Evolutionary conservation across 306 rosid genomes (phyloP), one percentile per base, ranked within the genome.

Genomic region (Cicer yamashitae): DNA sequence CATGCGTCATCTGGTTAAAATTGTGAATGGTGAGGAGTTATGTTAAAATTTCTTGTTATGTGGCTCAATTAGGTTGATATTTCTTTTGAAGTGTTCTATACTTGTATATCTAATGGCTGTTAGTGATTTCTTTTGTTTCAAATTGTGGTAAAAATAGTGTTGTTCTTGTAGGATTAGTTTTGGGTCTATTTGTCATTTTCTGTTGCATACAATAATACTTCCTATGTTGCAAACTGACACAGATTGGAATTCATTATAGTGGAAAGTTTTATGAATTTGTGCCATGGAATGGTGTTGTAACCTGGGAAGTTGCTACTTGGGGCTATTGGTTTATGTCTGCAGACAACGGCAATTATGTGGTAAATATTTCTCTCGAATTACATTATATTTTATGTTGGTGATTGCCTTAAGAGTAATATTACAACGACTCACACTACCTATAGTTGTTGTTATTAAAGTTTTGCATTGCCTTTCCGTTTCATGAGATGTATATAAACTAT

Each of bases 291-390:
- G 93, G 97, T 76, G 72, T 44, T 81, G 87, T 94, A 39, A 77
- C 70, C 72, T 94, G 97, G 98, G 96, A 94, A 86, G 44, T 94
- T 56, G n/a, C 89, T 84, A 79, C 89, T 66, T 91, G 98, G 98
- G 97, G 97, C 69, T 68, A 79, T 77, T 94, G 98, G 97, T 82
- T 58, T 53, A 79, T 94, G 71, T 65, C 84, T 17, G 98, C 88
- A 18, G 97, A 91, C 85, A 94, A 91, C 54, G 89, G 85, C 71
- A 84, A 74, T 0, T 79, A 91, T 77, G 56, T 83, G 97, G 97
- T 94, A 86, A 71, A 43, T 81, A 12, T 70, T 67, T 62, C 12
- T 82, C 44, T 78, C 65, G 8, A 48, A 47, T 37, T 25, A 53
- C 53, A 12, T 48, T 63, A 25, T 48, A 17, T 81, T 48, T 46